Evolutionary conservation across 1,139 yeast species (phyloP).

Genomic region (Sugiyamaella grinbergsii): DNA sequence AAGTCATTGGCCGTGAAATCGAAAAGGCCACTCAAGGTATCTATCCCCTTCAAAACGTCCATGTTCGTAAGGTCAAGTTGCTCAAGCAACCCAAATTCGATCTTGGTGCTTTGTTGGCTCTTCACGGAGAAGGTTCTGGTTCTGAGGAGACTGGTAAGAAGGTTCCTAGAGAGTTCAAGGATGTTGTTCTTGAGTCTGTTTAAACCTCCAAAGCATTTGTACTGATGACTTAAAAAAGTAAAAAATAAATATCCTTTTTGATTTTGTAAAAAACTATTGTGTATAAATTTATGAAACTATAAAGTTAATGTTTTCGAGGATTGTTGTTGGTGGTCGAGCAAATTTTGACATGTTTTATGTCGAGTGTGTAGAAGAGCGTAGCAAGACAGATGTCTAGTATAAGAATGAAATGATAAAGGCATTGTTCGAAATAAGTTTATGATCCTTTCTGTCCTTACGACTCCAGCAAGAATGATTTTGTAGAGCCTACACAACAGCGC

Average conservation of each 20-base stretch:
- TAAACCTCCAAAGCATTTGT: slow-evolving; percentile 43
- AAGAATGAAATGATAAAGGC: too few species aligned
- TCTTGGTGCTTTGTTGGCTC: slow-evolving; percentile 82
- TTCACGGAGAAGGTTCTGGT: slow-evolving; percentile 84
- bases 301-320: too few species aligned
- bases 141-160: slow-evolving; percentile 87
- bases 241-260: slow-evolving; percentile 15
- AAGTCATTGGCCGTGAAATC: slow-evolving; percentile 88
- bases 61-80: slow-evolving; percentile 89
- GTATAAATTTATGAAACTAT: too few species aligned
- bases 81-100: slow-evolving; percentile 91
- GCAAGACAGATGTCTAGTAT: too few species aligned
- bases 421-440: too few species aligned
- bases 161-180: slow-evolving; percentile 85
- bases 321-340: too few species aligned
- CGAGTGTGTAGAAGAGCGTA: too few species aligned
- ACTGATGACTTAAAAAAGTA: slow-evolving; percentile 12
- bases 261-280: too few species aligned
- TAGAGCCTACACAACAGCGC: too few species aligned
- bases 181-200: slow-evolving; percentile 83
- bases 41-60: slow-evolving; percentile 89
- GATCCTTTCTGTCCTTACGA: too few species aligned
- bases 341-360: too few species aligned
- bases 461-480: too few species aligned
- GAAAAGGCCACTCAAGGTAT: slow-evolving; percentile 82